Conservation (phyloP, 2,329 filamentous ascomycete genomes). For the Exophiala spinifera region DNA sequence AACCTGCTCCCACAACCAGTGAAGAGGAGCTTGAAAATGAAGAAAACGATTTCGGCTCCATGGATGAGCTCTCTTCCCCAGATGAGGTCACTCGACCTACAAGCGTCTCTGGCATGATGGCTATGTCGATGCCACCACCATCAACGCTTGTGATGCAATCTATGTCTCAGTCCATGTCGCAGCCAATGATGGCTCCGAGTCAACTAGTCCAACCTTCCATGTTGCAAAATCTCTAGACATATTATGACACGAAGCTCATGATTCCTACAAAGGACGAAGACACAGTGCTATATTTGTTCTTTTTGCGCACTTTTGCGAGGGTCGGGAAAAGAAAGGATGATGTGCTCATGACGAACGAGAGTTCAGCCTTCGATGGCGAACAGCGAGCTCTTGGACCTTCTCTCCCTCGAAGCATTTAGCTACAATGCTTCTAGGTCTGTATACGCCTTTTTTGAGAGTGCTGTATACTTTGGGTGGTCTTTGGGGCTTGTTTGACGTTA, state of each 20-base stretch:
- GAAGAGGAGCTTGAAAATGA: slow-evolving; percentile 88
- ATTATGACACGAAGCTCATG: slow-evolving; percentile 20
- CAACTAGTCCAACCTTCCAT: slow-evolving; percentile 30
- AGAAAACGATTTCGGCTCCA: slow-evolving; percentile 76
- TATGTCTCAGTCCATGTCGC: slow-evolving; percentile 27
- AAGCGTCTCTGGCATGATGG: slow-evolving; percentile 20
- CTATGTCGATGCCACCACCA: slow-evolving; percentile 28
- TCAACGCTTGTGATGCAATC: slow-evolving; percentile 28
- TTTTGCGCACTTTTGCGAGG: slow-evolving; percentile 1
- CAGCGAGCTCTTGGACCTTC: background rate
- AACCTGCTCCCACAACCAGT: slow-evolving; percentile 39
- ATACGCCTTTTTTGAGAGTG: background rate
- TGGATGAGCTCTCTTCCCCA: slow-evolving; percentile 72
- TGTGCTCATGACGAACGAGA: slow-evolving; percentile 15
- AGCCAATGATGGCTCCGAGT: slow-evolving; percentile 29
- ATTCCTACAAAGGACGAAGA: slow-evolving; percentile 8
- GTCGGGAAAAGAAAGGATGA: background rate
- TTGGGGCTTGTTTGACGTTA: background rate
- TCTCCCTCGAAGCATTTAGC: background rate
- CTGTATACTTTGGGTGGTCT: background rate
- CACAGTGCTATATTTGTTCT: slow-evolving; percentile 9
- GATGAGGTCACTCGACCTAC: slow-evolving; percentile 25
- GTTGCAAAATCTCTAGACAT: slow-evolving; percentile 27
- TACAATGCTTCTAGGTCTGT: background rate
- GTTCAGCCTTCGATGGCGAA: slow-evolving; percentile 3